Evolutionary conservation across 2,329 filamentous ascomycete genomes (phyloP).

Genomic region (Raffaelea ambrosiae): DNA sequence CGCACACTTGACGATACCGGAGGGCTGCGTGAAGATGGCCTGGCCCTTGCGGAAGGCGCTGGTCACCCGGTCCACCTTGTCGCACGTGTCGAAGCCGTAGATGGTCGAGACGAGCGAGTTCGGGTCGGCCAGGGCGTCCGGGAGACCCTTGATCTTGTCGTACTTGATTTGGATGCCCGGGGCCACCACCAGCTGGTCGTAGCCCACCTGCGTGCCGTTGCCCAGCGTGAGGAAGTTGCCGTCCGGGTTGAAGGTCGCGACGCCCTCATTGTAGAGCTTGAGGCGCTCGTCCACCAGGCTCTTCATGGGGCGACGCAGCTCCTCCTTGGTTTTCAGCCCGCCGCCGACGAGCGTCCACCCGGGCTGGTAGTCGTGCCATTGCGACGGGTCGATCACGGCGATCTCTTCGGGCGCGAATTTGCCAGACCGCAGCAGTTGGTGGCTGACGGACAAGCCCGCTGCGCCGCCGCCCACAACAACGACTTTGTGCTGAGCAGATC

Average conservation of each 20-base stretch:
- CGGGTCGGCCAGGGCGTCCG: conserved; percentile 42
- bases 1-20: conserved; percentile 51
- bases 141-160: conserved; percentile 43
- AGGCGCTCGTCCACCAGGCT: conserved; percentile 50
- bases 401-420: conserved; percentile 52
- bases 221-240: conserved; percentile 46
- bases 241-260: conserved; percentile 43
- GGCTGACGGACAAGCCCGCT: conserved; percentile 56
- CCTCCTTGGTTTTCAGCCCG: conserved; percentile 54
- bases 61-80: conserved; percentile 43
- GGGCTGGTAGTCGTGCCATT: conserved; percentile 60
- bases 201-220: conserved; percentile 47
- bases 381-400: conserved; percentile 53
- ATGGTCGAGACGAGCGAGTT: conserved; percentile 44
- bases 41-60: conserved; percentile 37
- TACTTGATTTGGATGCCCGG: conserved; percentile 48
- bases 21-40: conserved; percentile 52
- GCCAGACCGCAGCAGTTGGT: conserved; percentile 55
- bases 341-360: conserved; percentile 63
- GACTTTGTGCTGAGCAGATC: conserved; percentile 7
- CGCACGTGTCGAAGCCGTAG: conserved; percentile 46
- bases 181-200: conserved; percentile 57
- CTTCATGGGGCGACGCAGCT: conserved; percentile 42
- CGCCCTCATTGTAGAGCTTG: conserved; percentile 47
- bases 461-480: conserved; percentile 38